Conservation (phyloP, 2,329 filamentous ascomycete genomes). For the Diaporthe citriasiana region DNA sequence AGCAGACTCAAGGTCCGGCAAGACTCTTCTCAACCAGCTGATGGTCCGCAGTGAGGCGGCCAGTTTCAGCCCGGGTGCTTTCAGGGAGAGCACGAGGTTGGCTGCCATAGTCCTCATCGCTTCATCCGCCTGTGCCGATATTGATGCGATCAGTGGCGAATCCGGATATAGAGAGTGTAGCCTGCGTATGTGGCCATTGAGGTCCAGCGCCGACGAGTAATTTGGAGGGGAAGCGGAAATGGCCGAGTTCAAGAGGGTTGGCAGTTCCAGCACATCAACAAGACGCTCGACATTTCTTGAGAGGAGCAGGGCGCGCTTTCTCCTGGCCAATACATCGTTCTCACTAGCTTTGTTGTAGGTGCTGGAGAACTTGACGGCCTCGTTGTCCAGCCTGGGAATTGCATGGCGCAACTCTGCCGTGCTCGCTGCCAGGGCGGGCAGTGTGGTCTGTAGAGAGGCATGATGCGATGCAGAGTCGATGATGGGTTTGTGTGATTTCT, state of each 20-base stretch:
- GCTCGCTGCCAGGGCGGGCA: conserved; percentile 78
- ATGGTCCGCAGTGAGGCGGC: conserved; percentile 92
- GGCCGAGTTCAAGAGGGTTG: conserved; percentile 85
- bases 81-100: conserved; percentile 84
- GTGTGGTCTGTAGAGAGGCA: conserved; percentile 76
- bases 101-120: conserved; percentile 91
- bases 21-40: conserved; percentile 88
- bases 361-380: conserved; percentile 84
- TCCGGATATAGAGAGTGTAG: conserved; percentile 86
- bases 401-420: conserved; percentile 76
- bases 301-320: conserved; percentile 85
- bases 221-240: conserved; percentile 77
- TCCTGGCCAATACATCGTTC: conserved; percentile 77
- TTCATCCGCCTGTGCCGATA: conserved; percentile 83
- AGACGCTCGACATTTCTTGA: conserved; percentile 90
- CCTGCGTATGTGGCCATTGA: conserved; percentile 93
- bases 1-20: conserved; percentile 78
- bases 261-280: conserved; percentile 91
- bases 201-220: conserved; percentile 89
- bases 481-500: conserved; percentile 87
- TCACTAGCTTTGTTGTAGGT: conserved; percentile 83
- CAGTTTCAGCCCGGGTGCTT: conserved; percentile 84
- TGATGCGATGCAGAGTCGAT: conserved; percentile 86
- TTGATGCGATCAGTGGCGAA: conserved; percentile 80
- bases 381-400: conserved; percentile 84